A percentile compares a stretch with the other conserved stretches of the same genome.
phyloP scores from a whole-genome alignment of 2,329 filamentous ascomycete genomes.

The Ophiostoma sp. region DNA sequence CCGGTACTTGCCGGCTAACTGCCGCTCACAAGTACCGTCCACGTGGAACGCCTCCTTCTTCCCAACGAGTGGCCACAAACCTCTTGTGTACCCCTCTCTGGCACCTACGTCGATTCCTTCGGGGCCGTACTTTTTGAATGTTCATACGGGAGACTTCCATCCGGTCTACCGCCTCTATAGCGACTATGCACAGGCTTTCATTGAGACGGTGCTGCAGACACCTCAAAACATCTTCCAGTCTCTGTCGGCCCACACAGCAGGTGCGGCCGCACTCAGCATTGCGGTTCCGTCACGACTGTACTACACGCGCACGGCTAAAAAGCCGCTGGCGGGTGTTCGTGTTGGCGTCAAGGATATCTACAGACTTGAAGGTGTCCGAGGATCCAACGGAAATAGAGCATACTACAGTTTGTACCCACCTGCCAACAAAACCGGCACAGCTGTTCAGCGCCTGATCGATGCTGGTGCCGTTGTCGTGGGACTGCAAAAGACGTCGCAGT shows the following conservation, averaged over 20 bases:
- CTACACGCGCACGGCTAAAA: not conserved
- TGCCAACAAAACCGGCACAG: not conserved
- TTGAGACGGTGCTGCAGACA: constrained; percentile 8
- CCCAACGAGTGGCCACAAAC: not conserved
- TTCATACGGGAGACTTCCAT: not conserved
- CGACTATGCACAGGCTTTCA: not conserved
- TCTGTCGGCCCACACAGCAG: not conserved
- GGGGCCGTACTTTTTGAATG: not conserved
- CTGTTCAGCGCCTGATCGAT: not conserved
- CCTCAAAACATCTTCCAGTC: not conserved
- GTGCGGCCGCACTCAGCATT: not conserved
- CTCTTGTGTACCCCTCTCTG: not conserved
- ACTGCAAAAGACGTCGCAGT: not conserved
- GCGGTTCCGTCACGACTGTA: not conserved
- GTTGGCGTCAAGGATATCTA: not conserved
- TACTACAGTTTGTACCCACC: not conserved
- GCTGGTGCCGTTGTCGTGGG: not conserved
- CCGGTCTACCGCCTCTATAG: not conserved
- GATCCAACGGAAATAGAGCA: not conserved
- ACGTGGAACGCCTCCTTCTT: not conserved
- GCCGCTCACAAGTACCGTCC: not conserved
- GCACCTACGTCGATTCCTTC: not conserved
- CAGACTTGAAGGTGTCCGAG: not conserved
- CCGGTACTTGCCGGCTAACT: not conserved
- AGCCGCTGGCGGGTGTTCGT: not conserved